Base-by-base conservation (phyloP, 2,329 filamentous ascomycete species). In the Arthrobotrys iridis region DNA sequence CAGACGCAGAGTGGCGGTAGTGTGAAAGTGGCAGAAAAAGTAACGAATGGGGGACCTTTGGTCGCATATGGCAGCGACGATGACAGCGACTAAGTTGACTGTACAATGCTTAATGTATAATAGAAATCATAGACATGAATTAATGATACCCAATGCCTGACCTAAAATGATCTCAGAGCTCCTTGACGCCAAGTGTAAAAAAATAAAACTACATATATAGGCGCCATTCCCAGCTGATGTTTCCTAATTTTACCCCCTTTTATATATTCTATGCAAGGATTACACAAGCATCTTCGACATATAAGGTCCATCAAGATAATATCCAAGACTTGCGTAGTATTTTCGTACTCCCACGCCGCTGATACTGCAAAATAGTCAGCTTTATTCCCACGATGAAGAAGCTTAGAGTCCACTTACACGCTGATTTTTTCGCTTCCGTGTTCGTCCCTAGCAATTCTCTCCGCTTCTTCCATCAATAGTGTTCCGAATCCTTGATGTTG, bases 401-500 rank as follows among this genome's bases (percentile, higher is more conserved):
- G n/a, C 3, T 8, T 37, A 3, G 24, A 4, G 18, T n/a, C 15
- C 50, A 78, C 79, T 78, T 77, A 79, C 78, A 99, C 93, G 80
- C 92, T 95, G 66, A 99, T 93, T 86, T 99, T 99, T 75, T 87
- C 87, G 79, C 93, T 97, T 4, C 93, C 91, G 81, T 99, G 95
- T 83, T 99, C 95, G 77, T 97, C 91, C 65, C 92, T 87, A 0
- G 96, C 94, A 77, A 99, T 99, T 59, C 93, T 87, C 84, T 98
- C 95, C 0, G 95, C 96, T 83, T 98, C 94, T 81, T 98, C 94
- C 96, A 99, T 99, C 78, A 99, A 81, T 76, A 99, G 82, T 1
- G 95, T 99, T 52, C 95, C 95, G 78, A 96, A 99, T 0, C 95
- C 95, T 82, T 97, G 95, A 83, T 99, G 95, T 84, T 99, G 95